Percentiles rank a stretch among this genome's conserved stretches.
Conservation (phyloP, 495 filamentous ascomycete species). For the Paragyromitra xinjiangensis region DNA sequence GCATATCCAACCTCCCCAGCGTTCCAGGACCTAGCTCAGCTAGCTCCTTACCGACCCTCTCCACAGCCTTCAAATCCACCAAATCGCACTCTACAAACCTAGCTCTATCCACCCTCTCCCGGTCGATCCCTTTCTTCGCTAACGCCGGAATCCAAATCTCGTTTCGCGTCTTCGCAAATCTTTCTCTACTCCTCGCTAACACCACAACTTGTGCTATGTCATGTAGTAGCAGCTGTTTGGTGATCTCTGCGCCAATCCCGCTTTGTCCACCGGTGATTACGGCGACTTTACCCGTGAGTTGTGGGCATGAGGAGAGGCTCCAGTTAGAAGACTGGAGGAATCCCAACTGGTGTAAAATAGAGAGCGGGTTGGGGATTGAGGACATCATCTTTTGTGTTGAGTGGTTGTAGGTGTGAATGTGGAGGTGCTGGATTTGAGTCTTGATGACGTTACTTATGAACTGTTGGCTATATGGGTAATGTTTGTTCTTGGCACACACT, state of each 20-base stretch:
- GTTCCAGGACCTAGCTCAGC: slow-evolving; percentile 37
- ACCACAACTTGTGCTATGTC: slow-evolving; percentile 50
- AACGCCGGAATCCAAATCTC: slow-evolving; percentile 46
- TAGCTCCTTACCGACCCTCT: slow-evolving; percentile 50
- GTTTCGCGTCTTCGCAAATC: slow-evolving; percentile 38
- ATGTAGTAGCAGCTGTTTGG: slow-evolving; percentile 60
- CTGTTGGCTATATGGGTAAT: background rate
- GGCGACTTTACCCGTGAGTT: slow-evolving; percentile 58
- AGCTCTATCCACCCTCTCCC: slow-evolving; percentile 31
- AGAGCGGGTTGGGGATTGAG: slow-evolving; percentile 17
- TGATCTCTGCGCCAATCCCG: slow-evolving; percentile 62
- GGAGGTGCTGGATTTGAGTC: background rate
- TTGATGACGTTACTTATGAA: background rate
- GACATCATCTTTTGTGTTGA: background rate
- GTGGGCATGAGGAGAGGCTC: slow-evolving; percentile 45
- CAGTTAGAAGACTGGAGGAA: slow-evolving; percentile 41
- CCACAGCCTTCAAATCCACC: slow-evolving; percentile 54
- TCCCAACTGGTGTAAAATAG: slow-evolving; percentile 26
- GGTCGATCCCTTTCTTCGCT: background rate
- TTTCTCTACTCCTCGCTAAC: slow-evolving; percentile 51
- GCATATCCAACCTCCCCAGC: slow-evolving; percentile 57
- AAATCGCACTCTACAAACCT: slow-evolving; percentile 60
- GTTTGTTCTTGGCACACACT: background rate
- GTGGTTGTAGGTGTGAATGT: background rate
- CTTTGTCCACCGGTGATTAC: slow-evolving; percentile 62